Evolutionary conservation across 2,329 filamentous ascomycete genomes (phyloP), one percentile per base, ranked within the genome.

Genomic region (Zasmidium cellare): DNA sequence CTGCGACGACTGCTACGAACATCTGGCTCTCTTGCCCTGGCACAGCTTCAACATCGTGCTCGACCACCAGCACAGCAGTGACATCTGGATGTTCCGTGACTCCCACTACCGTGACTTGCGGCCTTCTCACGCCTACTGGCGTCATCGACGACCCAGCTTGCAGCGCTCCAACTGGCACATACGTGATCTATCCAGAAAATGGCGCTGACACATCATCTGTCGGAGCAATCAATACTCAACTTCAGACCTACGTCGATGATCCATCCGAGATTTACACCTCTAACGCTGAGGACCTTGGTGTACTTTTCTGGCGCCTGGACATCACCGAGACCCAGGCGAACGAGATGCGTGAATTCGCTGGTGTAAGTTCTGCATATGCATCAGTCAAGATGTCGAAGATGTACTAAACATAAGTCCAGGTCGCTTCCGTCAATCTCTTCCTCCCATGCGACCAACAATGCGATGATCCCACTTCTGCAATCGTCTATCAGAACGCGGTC

Each of bases 141-240:
- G 20, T 31, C 24, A 38, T 38, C n/a, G 19, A 31, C 14, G 28
- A 51, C 6, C 48, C 48, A 38, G 48, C 48, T 18, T 51, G 48
- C 48, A 22, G 25, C 12, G 48, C 16, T 16, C 14, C 18, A 11
- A 20, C 46, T 18, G 14, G 18, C 18, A 49, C 46, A 11, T 49
- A 24, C 46, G 23, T 49, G 12, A 20, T 49, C 46, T 49, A 49
- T 49, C 46, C 46, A 24, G 46, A 49, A 23, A 20, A 49, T 24
- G 46, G 46, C 22, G 6, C 18, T 11, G 23, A 49, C 23, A 24
- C 46, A 9, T 18, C 46, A 11, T 23, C 18, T 11, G 46, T 49
- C 14, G 20, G 24, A 11, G 46, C 18, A 11, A 49, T 49, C 23
- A 23, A n/a, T 9, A 20, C 46, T 18, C 18, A 49, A 20, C 46